Base-by-base conservation (phyloP, 163 green algal genomes). In the Chlamydomonas reinhardtii region DNA sequence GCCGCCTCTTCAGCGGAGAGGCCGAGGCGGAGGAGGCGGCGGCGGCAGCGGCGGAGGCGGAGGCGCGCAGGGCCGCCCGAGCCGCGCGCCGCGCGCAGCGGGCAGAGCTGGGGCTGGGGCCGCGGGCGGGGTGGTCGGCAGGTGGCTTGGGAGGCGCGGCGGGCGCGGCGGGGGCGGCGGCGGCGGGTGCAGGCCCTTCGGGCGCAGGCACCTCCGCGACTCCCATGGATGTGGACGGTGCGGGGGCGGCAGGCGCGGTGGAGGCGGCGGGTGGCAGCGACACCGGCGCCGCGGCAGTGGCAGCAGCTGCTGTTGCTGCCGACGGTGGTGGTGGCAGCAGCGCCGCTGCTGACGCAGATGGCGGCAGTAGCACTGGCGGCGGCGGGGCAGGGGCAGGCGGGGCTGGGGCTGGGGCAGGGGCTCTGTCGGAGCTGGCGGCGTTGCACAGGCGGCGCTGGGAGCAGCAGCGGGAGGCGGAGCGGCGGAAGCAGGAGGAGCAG, bases 361-460 rank as follows among this genome's bases (percentile, higher is more conserved):
- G 48, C 14, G 48, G 48, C 14, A 19, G 48, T 17, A 19, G 12
- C 48, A 56, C 48, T 56, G 48, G 48, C 14, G 48, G 48, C 14
- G 48, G 9, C 48, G 48, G 48, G 1, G 48, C n/a, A n/a, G n/a
- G n/a, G n/a, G n/a, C n/a, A n/a, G n/a, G n/a, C n/a, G n/a, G n/a
- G n/a, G n/a, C n/a, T n/a, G n/a, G n/a, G n/a, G n/a, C n/a, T n/a
- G 48, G 11, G 48, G 48, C 48, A 14, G 48, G 12, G 48, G 48
- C 48, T 17, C 19, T 84, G 76, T 25, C 24, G 39, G 76, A 84
- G 76, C 39, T 84, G 22, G 64, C 74, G 1, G 37, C 39, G 14
- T 5, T 84, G 24, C 76, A 84, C 17, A 29, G 64, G n/a, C 62
- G 76, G 20, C 76, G 76, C 6, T 84, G 76, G 76, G 35, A 59